phyloP scores from a whole-genome alignment of 805 yeast genomes.

The Wickerhamiella lipophila region DNA sequence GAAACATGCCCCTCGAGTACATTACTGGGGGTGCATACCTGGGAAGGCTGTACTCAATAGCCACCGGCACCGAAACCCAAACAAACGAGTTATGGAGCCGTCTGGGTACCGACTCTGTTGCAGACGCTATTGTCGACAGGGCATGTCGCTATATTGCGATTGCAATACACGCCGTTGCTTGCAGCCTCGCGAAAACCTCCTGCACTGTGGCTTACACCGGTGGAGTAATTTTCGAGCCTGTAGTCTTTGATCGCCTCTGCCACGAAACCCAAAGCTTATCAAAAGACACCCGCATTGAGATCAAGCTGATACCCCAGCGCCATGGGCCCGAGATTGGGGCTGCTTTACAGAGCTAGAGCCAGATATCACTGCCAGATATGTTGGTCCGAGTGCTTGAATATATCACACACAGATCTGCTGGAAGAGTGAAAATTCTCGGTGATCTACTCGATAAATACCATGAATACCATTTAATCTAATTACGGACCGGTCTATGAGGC shows the following conservation, averaged over 20 bases:
- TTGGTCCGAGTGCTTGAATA: no score
- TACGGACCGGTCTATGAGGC: no score
- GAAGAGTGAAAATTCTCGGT: no score
- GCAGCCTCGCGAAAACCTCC: not conserved
- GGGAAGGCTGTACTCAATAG: constrained; percentile 2
- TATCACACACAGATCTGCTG: no score
- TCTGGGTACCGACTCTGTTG: not conserved
- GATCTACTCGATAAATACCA: no score
- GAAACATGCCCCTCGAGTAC: constrained; percentile 5
- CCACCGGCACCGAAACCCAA: not conserved
- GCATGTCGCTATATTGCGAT: constrained; percentile 18
- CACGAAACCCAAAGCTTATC: constrained; percentile 6
- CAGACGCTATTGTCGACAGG: constrained; percentile 14
- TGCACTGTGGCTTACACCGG: constrained; percentile 20
- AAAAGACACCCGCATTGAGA: constrained; percentile 1
- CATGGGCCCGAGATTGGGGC: constrained; percentile 22
- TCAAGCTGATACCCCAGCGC: constrained; percentile 15
- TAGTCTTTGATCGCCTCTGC: constrained; percentile 13
- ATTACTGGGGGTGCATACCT: constrained; percentile 9
- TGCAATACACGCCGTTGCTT: constrained; percentile 15
- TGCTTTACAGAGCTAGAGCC: constrained; percentile 9
- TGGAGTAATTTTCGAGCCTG: constrained; percentile 19
- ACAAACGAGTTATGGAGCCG: not conserved
- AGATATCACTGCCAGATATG: no score
- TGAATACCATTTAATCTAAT: no score